Percentiles rank a stretch among this genome's conserved stretches.
These are phyloP conservation scores for Helicosporidium sp. DNA, from an alignment of 139 green algal species.

Conservation along the genomic window DNA sequence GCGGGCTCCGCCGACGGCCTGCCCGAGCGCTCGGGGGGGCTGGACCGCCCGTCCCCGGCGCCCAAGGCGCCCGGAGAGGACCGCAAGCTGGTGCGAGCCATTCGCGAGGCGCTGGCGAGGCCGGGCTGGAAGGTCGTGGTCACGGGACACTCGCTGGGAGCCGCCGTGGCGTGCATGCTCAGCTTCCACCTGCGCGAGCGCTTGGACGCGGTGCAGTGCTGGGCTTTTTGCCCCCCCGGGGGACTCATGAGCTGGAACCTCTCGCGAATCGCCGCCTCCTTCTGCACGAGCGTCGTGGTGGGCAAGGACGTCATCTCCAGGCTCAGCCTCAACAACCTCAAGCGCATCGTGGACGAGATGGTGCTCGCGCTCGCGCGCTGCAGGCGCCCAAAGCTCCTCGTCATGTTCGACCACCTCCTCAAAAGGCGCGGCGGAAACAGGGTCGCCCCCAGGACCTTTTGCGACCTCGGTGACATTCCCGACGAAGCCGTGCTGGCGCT, in stretches of 20 bases:
- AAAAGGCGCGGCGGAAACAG: not conserved
- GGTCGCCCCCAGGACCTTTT: not conserved
- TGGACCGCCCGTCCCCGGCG: not conserved
- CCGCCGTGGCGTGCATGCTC: conserved; percentile 38
- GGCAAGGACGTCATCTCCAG: conserved; percentile 39
- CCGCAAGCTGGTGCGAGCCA: not conserved
- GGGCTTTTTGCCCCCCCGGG: conserved; percentile 33
- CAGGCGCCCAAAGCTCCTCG: conserved; percentile 18
- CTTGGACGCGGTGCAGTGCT: conserved; percentile 33
- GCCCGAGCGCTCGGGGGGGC: too few species aligned
- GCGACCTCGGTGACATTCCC: not conserved
- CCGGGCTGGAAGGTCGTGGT: conserved; percentile 39
- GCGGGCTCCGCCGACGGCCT: not conserved
- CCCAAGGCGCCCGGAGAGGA: not conserved
- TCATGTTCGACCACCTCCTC: conserved; percentile 1
- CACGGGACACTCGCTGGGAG: conserved; percentile 46
- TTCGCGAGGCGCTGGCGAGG: not conserved
- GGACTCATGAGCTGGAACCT: conserved; percentile 24
- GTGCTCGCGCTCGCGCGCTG: conserved; percentile 27
- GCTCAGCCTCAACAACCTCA: conserved; percentile 14
- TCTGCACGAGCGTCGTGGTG: conserved; percentile 30
- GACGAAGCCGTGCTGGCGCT: not conserved
- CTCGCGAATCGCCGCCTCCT: conserved; percentile 8
- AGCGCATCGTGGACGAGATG: conserved; percentile 26
- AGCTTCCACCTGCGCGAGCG: conserved; percentile 27